Evolutionary conservation across 495 filamentous ascomycete genomes (phyloP), one percentile per base, ranked within the genome.

Genomic region (Penicillium canariense): DNA sequence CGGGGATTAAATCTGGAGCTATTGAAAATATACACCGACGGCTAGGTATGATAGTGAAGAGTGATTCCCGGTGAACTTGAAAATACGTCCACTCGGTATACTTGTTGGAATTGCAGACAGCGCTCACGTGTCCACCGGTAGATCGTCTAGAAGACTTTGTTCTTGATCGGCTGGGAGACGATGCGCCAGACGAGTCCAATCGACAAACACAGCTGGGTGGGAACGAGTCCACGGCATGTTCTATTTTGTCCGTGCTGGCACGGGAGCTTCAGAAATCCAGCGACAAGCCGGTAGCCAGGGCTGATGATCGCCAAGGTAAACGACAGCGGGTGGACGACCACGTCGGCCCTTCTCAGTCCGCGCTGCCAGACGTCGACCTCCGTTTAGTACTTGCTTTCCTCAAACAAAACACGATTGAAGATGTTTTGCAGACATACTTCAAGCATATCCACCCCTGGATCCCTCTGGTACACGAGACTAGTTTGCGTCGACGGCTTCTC

Each of bases 401-500:
- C 44, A 47, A 47, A 11, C 44, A 23, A 0, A 47, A 31, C 44
- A 47, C 44, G 17, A 47, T 47, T 47, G 44, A 47, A 31, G 44
- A 20, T 28, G 44, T 47, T 47, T 30, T 47, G 44, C 44, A 47
- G 44, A 30, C 57, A n/a, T 67, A 71, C 54, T 73, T 71, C 55
- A 42, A 46, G 5, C 49, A 59, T 2, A 54, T 69, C 5, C 70
- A 73, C 48, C 70, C 63, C 20, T 73, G 70, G 70, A 72, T 73
- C 28, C 70, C 70, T 27, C 65, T 73, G 6, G 32, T 73, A 14
- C 68, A 73, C 31, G 62, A 67, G 34, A 64, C 59, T 15, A 52
- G 61, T 17, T 71, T 73, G 49, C 55, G 56, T 3, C 52, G 39
- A 31, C 48, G 59, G 22, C 43, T 70, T 35, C 17, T 27, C 17